Conservation (phyloP, 768 basidiomycete genomes). For the Kwoniella dejecticola region DNA sequence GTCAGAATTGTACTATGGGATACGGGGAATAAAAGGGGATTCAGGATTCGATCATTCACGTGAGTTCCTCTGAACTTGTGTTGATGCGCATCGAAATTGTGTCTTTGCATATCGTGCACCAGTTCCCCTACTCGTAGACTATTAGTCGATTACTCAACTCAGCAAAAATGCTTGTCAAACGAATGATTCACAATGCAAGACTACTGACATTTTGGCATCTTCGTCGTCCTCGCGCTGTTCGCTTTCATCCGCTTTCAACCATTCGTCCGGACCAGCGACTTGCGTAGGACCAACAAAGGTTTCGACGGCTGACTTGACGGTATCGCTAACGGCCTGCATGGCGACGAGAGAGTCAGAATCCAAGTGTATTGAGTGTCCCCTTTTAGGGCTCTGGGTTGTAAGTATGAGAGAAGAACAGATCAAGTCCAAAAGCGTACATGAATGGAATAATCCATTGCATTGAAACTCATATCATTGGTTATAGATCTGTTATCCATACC, state of each 20-base stretch:
- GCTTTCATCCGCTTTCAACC: constrained; percentile 21
- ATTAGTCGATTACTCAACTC: no score
- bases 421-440: no score
- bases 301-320: constrained; percentile 13
- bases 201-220: constrained; percentile 23
- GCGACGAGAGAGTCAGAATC: no score
- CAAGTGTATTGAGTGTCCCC: no score
- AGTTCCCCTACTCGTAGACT: constrained; percentile 25
- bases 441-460: no score
- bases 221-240: constrained; percentile 27
- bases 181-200: no score
- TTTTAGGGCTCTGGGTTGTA: no score
- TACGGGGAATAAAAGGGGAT: no score
- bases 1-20: no score
- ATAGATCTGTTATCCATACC: background rate
- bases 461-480: no score
- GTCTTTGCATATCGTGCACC: constrained; percentile 26
- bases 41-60: background rate
- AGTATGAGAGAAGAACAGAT: no score
- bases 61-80: constrained; percentile 35
- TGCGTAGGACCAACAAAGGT: constrained; percentile 12
- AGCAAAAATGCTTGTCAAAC: no score
- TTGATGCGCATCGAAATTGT: constrained; percentile 32
- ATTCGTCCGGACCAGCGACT: constrained; percentile 23
- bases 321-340: constrained; percentile 20